Base-by-base conservation (phyloP, 75 land plant genomes). In the Pinus albicaulis region DNA sequence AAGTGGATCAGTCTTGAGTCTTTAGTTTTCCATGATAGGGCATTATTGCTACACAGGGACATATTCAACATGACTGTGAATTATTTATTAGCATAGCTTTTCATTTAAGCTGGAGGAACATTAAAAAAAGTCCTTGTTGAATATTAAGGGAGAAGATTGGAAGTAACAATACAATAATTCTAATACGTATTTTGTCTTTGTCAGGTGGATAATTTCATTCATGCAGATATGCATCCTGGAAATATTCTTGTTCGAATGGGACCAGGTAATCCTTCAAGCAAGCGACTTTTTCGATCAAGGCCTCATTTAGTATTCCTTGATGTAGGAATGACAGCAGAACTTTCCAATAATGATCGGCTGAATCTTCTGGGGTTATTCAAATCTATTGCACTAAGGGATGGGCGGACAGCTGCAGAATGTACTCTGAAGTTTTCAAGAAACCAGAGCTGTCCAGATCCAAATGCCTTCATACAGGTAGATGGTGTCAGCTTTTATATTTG, bases 261-360 rank as follows among this genome's bases (percentile, higher is more conserved):
- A 56, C 72, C 72, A 26, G 77, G 62, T n/a, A 82, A 64, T 24
- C 66, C 24, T 28, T 78, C 92, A 62, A 73, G 66, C 34, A 87
- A 85, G 55, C 63, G 75, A 20, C 52, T 92, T 55, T 90, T 87
- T 60, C 76, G 77, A 41, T 75, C 91, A 7, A 93, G 60, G 56
- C 98, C 98, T 65, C 92, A 95, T 78, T 82, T 95, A 5, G 79
- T 95, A 17, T 86, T 95, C 56, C 87, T 95, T 25, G 98, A 95
- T 82, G 98, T 95, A 12, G 98, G 98, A 57, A 91, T 95, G 98
- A 95, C 96, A 24, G 98, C 96, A 74, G 98, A 95, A 80, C 92
- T 95, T 26, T 88, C 96, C 41, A 75, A 80, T 22, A 87, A 66
- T 60, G 93, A 95, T 48, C 82, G 87, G 44, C 48, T 53, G 15